Base-by-base conservation (phyloP, 257 asterid species). In the Primulina tabacum region DNA sequence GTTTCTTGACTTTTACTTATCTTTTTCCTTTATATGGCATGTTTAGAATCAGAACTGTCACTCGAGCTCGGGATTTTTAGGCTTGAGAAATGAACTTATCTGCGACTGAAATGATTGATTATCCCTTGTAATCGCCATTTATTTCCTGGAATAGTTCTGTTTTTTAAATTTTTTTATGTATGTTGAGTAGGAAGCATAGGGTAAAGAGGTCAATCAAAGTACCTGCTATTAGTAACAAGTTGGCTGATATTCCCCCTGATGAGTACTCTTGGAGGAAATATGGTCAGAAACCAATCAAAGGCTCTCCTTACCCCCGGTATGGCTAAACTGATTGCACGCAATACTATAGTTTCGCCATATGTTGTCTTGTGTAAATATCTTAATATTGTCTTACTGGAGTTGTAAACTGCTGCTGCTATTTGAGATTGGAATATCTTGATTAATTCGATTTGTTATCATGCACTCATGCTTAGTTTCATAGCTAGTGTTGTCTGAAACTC, bases 241-340 rank as follows among this genome's bases (percentile, higher is more conserved):
- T 88, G 61, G 90, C 95, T 32, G 95, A 88, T 78, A 88, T 88
- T 20, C 95, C 95, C 0, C 88, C 86, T 8, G 95, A 88, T 64
- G 92, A 86, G 72, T 88, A 84, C 75, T 88, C 92, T 2, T 88
- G 95, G 95, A 84, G 95, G 74, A 88, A 88, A 78, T 88, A 88
- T 52, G 95, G 95, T 52, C 95, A 88, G 83, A 88, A 88, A 67
- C 95, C 95, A 7, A 88, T 88, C 78, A 88, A 86, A 70, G 95
- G 95, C 14, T 88, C 95, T 64, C 95, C 95, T 64, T 90, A 88
- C 62, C 95, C 95, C 7, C 75, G 95, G 95, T 88, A 79, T 75
- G 20, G 52, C 55, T 73, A 37, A 32, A 12, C 8, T 17, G 57
- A 18, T 65, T 70, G 71, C 18, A 53, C 18, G 4, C 65, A 10